Evolutionary conservation across 2,329 filamentous ascomycete genomes (phyloP).

Genomic region (Aureobasidium sp.): DNA sequence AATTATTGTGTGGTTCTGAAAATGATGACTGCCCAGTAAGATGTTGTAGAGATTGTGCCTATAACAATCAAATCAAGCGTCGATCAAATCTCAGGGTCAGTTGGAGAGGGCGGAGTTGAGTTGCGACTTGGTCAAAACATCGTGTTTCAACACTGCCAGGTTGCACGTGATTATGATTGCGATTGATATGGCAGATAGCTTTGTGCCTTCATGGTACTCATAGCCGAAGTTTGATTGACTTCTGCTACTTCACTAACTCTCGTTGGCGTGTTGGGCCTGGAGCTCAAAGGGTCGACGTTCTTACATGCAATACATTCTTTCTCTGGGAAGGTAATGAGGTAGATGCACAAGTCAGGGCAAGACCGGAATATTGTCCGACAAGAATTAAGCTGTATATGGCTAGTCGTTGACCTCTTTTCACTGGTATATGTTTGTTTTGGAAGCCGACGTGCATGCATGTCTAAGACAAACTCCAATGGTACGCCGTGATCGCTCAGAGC

Average conservation of each 20-base stretch:
- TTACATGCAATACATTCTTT: not conserved
- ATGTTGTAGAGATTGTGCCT: not conserved
- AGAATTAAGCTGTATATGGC: not conserved
- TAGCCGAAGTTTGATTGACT: no score
- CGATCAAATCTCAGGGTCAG: not conserved
- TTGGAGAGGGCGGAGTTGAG: not conserved
- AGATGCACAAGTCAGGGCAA: not conserved
- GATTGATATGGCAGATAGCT: no score
- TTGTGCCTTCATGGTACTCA: not conserved
- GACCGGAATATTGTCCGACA: not conserved
- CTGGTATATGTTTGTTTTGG: not conserved
- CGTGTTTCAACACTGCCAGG: not conserved
- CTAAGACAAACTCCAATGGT: not conserved
- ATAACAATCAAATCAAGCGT: not conserved
- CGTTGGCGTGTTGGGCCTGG: not conserved
- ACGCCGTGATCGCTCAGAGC: not conserved
- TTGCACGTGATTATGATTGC: not conserved
- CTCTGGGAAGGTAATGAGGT: no score
- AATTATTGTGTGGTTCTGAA: no score
- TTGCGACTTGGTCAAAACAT: not conserved
- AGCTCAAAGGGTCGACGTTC: no score
- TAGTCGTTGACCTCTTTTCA: not conserved
- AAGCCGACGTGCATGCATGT: not conserved
- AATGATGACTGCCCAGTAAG: not conserved
- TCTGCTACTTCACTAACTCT: not conserved